Percentiles rank a stretch among this genome's conserved stretches.
Conservation (phyloP, 305 asterid genomes). For the Fraxinus xanthoxyloides region DNA sequence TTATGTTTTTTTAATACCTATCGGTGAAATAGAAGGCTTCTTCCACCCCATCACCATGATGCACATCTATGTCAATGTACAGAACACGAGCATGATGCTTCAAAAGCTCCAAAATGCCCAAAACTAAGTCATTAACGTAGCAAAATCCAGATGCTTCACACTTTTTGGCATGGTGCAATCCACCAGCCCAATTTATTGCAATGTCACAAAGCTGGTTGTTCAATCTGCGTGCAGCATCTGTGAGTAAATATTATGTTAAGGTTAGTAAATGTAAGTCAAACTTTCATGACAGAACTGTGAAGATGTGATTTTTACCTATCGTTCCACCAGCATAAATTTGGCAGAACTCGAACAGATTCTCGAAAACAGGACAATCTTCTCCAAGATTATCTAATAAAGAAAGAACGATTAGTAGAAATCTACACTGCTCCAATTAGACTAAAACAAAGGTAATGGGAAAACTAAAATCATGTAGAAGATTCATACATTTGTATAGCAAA, state of each 20-base stretch:
- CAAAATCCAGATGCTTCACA: slow-evolving; percentile 99
- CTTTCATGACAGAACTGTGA: slow-evolving; percentile 11
- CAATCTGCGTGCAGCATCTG: slow-evolving; percentile 97
- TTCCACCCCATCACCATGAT: slow-evolving; percentile 99
- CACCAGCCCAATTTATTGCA: slow-evolving; percentile 99
- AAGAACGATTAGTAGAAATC: slow-evolving; percentile 14
- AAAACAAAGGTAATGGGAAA: neutral
- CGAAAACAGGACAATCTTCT: slow-evolving; percentile 97
- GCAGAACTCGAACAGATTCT: slow-evolving; percentile 91
- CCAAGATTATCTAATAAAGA: slow-evolving; percentile 79
- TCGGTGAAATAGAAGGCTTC: slow-evolving; percentile 97
- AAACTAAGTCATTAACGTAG: slow-evolving; percentile 89
- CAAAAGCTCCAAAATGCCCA: slow-evolving; percentile 95
- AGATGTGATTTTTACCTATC: slow-evolving; percentile 57
- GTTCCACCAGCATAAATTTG: slow-evolving; percentile 99
- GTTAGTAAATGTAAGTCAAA: slow-evolving; percentile 22
- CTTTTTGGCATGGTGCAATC: slow-evolving; percentile 98
- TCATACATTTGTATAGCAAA: neutral
- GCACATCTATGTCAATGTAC: slow-evolving; percentile 97
- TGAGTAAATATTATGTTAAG: slow-evolving; percentile 23
- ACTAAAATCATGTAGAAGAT: neutral
- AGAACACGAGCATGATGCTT: slow-evolving; percentile 93
- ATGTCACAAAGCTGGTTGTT: slow-evolving; percentile 84
- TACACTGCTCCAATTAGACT: neutral
- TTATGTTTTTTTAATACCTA: slow-evolving; percentile 46